Conservation (phyloP, 768 basidiomycete genomes). For the Xerocomus potaroensis region DNA sequence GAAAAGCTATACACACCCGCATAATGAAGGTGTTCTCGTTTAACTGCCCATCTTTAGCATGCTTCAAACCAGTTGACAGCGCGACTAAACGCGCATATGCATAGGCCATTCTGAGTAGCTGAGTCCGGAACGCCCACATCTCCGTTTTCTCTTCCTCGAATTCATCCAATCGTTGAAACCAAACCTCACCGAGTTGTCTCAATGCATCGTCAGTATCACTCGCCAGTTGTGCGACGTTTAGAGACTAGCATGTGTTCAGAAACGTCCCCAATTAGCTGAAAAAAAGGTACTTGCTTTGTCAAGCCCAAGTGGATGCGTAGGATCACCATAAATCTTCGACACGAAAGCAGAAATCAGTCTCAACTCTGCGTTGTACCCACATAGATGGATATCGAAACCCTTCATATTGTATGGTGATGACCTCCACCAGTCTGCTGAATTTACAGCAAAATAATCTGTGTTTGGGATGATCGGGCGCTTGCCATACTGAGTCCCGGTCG, state of each 20-base stretch:
- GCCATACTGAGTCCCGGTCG: conserved; percentile 84
- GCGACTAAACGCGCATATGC: conserved; percentile 68
- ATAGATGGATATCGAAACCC: conserved; percentile 77
- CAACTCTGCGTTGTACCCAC: conserved; percentile 72
- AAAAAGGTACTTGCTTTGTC: conserved; percentile 52
- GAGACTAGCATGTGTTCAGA: conserved; percentile 37
- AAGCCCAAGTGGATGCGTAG: conserved; percentile 66
- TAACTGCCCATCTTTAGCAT: conserved; percentile 52
- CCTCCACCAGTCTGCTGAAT: conserved; percentile 68
- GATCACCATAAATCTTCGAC: conserved; percentile 66
- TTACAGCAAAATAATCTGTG: conserved; percentile 70
- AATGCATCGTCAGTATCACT: conserved; percentile 67
- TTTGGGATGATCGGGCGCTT: conserved; percentile 78
- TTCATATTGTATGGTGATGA: conserved; percentile 63
- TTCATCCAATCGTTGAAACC: conserved; percentile 49
- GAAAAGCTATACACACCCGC: conserved; percentile 44
- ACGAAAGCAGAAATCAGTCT: conserved; percentile 58
- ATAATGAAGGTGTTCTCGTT: conserved; percentile 64
- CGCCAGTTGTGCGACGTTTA: conserved; percentile 62
- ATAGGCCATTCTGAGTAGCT: conserved; percentile 56
- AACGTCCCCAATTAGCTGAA: background rate
- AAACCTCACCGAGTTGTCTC: conserved; percentile 48
- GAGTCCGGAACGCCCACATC: conserved; percentile 56
- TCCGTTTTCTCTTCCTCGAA: conserved; percentile 50
- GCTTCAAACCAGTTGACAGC: conserved; percentile 74